Evolutionary conservation across 257 asterid species (phyloP).

Genomic region (Solanum megistacrolobum): DNA sequence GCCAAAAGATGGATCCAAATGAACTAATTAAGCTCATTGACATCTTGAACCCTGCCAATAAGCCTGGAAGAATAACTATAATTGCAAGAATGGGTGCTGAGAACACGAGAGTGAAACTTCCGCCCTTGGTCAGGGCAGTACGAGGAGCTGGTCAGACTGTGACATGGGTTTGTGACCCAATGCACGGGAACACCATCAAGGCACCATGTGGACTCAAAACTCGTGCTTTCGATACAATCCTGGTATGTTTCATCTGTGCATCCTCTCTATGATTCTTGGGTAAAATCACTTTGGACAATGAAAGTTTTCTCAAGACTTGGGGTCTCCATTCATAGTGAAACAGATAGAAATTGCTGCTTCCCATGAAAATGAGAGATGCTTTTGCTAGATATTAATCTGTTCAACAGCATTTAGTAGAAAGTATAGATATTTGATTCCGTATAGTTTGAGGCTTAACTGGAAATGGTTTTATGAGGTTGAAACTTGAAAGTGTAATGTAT

Average conservation of each 20-base stretch:
- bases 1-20: slow-evolving; percentile 84
- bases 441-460: neutral
- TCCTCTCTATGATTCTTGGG: neutral
- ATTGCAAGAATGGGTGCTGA: slow-evolving; percentile 83
- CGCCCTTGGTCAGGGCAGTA: slow-evolving; percentile 68
- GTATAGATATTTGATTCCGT: neutral
- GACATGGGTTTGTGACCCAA: slow-evolving; percentile 81
- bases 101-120: slow-evolving; percentile 79
- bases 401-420: neutral
- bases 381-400: neutral
- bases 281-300: neutral
- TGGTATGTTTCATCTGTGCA: slow-evolving; percentile 27
- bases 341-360: neutral
- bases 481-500: neutral
- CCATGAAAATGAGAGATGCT: neutral
- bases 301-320: neutral
- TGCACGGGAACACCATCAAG: slow-evolving; percentile 84
- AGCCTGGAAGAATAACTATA: slow-evolving; percentile 70
- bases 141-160: slow-evolving; percentile 69
- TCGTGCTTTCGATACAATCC: slow-evolving; percentile 66
- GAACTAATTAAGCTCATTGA: slow-evolving; percentile 62
- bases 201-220: slow-evolving; percentile 86
- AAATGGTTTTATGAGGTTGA: neutral
- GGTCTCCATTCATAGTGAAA: neutral
- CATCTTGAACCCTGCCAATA: slow-evolving; percentile 56